phyloP scores from a whole-genome alignment of 1,284 basidiomycete genomes.

The Mrakiaceae sp. region DNA sequence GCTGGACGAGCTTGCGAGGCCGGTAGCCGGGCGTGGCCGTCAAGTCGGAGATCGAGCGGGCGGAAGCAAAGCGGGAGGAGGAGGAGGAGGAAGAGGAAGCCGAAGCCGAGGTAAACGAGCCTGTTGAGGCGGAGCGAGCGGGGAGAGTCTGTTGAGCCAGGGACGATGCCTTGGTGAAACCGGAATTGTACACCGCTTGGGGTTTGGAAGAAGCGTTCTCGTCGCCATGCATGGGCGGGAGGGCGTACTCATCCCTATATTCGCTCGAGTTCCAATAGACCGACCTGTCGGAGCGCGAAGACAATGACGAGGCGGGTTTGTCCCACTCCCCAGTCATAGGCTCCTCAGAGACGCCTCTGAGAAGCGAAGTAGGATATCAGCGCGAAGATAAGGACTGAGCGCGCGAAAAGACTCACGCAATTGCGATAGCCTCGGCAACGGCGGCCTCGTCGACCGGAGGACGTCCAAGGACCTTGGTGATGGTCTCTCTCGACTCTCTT shows the following conservation, averaged over 20 bases:
- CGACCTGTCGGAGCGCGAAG: no score
- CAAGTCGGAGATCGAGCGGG: no score
- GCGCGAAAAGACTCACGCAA: neutral
- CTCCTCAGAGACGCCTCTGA: no score
- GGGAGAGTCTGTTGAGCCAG: neutral
- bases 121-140: neutral
- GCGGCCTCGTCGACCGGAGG: constrained; percentile 2
- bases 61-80: neutral
- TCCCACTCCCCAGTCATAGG: no score
- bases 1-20: neutral
- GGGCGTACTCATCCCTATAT: neutral
- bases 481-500: neutral
- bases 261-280: no score
- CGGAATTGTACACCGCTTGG: neutral
- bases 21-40: neutral
- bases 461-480: neutral
- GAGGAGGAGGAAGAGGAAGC: neutral
- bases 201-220: no score
- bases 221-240: constrained; percentile 2
- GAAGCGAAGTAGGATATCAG: no score
- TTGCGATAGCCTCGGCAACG: neutral
- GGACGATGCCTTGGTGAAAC: neutral
- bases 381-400: neutral
- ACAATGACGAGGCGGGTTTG: no score
- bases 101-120: neutral